Conservation (phyloP, 2,329 filamentous ascomycete genomes). For the Acarospora socialis region DNA sequence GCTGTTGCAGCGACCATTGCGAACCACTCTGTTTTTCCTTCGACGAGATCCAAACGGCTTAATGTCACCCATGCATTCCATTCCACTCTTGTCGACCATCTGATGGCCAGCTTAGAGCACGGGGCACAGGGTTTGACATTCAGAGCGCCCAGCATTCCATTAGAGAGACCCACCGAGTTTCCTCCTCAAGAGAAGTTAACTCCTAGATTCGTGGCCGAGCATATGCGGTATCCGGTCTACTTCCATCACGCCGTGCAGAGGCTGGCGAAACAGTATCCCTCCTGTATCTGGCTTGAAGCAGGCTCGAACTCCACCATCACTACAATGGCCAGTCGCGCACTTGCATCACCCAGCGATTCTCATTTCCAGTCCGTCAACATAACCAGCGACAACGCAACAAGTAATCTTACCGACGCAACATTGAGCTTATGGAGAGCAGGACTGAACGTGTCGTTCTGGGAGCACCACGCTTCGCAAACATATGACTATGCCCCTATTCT, state of each 20-base stretch:
- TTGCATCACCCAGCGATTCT: slow-evolving; percentile 7
- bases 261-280: slow-evolving; percentile 19
- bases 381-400: neutral
- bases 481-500: slow-evolving; percentile 16
- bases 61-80: slow-evolving; percentile 37
- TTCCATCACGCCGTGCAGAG: slow-evolving; percentile 31
- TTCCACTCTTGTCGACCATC: slow-evolving; percentile 26
- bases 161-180: slow-evolving; percentile 18
- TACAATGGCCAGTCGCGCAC: slow-evolving; percentile 19
- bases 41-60: slow-evolving; percentile 25
- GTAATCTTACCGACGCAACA: slow-evolving; percentile 18
- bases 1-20: slow-evolving; percentile 10
- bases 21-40: neutral
- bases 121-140: slow-evolving; percentile 21
- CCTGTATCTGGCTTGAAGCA: slow-evolving; percentile 28
- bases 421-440: slow-evolving; percentile 29
- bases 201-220: slow-evolving; percentile 18
- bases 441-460: slow-evolving; percentile 25
- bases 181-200: neutral
- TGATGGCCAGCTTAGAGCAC: slow-evolving; percentile 18
- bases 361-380: slow-evolving; percentile 9
- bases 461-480: slow-evolving; percentile 21
- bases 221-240: slow-evolving; percentile 31
- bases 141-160: slow-evolving; percentile 19
- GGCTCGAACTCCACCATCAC: slow-evolving; percentile 25